Evolutionary conservation across 208 protist genomes (phyloP).

Genomic region (Leptomonas seymouri): DNA sequence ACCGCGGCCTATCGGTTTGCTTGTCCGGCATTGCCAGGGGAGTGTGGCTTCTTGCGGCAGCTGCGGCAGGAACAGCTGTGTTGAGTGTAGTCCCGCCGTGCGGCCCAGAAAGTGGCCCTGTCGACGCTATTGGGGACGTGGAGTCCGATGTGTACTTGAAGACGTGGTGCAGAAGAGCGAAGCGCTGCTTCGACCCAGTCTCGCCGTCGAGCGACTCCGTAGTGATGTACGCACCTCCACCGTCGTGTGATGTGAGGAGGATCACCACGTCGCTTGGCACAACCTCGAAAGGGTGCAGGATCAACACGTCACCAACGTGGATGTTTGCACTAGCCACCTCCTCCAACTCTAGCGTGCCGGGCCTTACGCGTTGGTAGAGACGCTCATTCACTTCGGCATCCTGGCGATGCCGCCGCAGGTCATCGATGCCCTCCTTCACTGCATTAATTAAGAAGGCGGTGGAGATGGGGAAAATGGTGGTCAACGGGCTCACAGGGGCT

Average conservation of each 20-base stretch:
- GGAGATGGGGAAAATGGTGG: conserved; percentile 87
- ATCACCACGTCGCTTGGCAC: conserved; percentile 91
- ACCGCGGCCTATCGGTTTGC: conserved; percentile 2
- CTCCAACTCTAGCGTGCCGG: conserved; percentile 37
- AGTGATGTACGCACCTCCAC: conserved; percentile 76
- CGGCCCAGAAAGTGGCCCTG: background rate
- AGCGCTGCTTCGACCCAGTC: conserved; percentile 76
- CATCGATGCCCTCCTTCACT: conserved; percentile 94
- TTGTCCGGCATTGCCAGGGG: background rate
- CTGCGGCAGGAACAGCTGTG: background rate
- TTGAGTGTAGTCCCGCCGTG: background rate
- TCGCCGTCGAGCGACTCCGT: conserved; percentile 94
- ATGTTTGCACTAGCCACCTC: conserved; percentile 62
- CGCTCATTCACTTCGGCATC: conserved; percentile 70
- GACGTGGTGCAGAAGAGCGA: conserved; percentile 51
- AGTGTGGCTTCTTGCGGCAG: background rate
- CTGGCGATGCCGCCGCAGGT: conserved; percentile 71
- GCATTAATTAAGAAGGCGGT: conserved; percentile 92
- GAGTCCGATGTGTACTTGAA: conserved; percentile 29
- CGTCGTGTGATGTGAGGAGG: conserved; percentile 69
- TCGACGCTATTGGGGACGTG: conserved; percentile 3
- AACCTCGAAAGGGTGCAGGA: conserved; percentile 68
- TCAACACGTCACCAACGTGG: conserved; percentile 77
- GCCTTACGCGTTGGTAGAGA: conserved; percentile 50
- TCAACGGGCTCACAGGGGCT: conserved; percentile 89